These are phyloP conservation scores for Chondrostereum purpureum DNA, from an alignment of 1,284 basidiomycete species.

Conservation along the genomic window DNA sequence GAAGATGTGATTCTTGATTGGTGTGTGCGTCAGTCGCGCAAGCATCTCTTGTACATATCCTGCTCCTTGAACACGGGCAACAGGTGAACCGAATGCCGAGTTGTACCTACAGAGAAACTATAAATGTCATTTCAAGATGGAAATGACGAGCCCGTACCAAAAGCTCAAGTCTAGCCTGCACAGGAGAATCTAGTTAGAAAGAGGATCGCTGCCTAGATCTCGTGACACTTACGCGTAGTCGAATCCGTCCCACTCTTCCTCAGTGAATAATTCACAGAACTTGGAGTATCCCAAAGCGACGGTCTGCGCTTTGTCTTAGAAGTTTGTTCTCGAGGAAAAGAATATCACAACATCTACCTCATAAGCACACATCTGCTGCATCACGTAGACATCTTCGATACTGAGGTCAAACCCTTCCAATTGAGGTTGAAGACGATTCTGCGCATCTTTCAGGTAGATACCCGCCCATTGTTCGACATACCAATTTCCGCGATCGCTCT, in stretches of 20 bases:
- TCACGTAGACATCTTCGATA: conserved; percentile 64
- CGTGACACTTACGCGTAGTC: conserved; percentile 63
- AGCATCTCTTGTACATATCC: conserved; percentile 83
- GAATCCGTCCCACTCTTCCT: conserved; percentile 87
- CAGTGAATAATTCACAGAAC: conserved; percentile 86
- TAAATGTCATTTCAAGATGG: conserved; percentile 8
- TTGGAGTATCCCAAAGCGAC: conserved; percentile 85
- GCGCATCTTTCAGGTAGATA: conserved; percentile 67
- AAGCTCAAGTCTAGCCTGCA: conserved; percentile 44
- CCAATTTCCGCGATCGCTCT: conserved; percentile 47
- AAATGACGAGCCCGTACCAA: conserved; percentile 31
- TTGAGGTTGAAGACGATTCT: conserved; percentile 52
- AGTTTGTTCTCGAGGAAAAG: neutral
- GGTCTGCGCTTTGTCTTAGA: conserved; percentile 44
- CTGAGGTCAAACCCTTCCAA: conserved; percentile 62
- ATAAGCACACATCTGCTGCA: conserved; percentile 80
- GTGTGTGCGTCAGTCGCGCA: conserved; percentile 71
- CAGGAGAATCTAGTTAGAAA: neutral
- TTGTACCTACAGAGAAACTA: conserved; percentile 52
- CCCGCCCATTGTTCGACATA: conserved; percentile 61
- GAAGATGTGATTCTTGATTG: conserved; percentile 62
- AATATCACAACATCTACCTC: conserved; percentile 46
- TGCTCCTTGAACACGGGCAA: conserved; percentile 73
- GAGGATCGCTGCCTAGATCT: conserved; percentile 4
- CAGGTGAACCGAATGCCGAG: conserved; percentile 75